Base-by-base conservation (phyloP, 805 yeast species). In the Kodamaea fukazawae region DNA sequence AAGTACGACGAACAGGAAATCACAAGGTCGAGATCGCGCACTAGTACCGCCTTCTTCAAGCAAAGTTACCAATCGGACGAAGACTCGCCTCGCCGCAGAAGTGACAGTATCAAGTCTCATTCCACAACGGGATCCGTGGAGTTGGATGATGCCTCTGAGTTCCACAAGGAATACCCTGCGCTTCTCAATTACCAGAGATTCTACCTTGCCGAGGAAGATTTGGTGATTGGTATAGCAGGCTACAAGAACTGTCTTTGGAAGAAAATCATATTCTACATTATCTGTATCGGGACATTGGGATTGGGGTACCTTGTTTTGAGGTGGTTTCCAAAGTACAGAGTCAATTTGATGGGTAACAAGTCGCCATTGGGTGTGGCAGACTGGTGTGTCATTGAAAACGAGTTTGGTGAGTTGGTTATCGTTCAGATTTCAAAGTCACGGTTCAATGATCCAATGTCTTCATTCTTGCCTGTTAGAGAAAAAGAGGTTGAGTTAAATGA, bases 151-250 rank as follows among this genome's bases (percentile, higher is more conserved):
- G 18, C 16, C 22, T 16, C 27, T n/a, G 36, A 33, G 4, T 37
- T 31, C 23, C 34, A 28, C 30, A 26, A 28, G 18, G 43, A 49
- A 16, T 56, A 40, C 32, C 60, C 61, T 2, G 73, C 85, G 0
- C 60, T 48, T 9, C 60, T 72, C 36, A 67, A 66, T 40, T 74
- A 71, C 48, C 99, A 93, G 62, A 73, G 96, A 42, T 88, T 86
- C 60, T 93, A 91, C 60, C 76, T 93, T 45, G 90, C 96, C 0
- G 98, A 93, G 59, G 99, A 93, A 58, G 99, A 93, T 66, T 68
- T 93, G 54, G 91, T 91, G 9, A 77, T 93, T 44, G 96, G 96
- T 45, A 85, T 93, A 46, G 99, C 97, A 0, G 98, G 98, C 4
- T 93, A 86, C 60, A 61, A 61, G 39, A 76, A 81, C 11, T 75